phyloP scores from a whole-genome alignment of 108 stramenopile genomes.

The Cylindrotheca fusiformis region DNA sequence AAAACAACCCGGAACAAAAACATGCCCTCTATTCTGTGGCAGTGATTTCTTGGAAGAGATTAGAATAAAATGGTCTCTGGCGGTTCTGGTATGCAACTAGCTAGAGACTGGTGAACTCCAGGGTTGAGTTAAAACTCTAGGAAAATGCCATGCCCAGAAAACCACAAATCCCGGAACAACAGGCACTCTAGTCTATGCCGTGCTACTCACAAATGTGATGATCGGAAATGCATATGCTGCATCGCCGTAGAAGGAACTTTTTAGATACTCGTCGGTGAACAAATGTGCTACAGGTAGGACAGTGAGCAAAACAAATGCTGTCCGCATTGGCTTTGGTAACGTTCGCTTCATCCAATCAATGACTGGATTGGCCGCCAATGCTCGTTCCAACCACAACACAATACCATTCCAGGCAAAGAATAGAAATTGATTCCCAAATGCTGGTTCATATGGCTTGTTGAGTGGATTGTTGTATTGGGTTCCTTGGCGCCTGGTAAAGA shows the following conservation, averaged over 20 bases:
- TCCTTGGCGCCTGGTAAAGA: slow-evolving; percentile 16
- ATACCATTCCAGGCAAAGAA: slow-evolving; percentile 64
- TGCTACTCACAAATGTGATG: no score
- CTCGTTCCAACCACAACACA: slow-evolving; percentile 42
- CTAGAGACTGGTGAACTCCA: background rate
- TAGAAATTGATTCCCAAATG: slow-evolving; percentile 34
- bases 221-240: slow-evolving; percentile 24
- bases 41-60: background rate
- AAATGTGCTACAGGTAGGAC: slow-evolving; percentile 53
- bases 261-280: slow-evolving; percentile 53
- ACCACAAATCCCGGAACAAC: background rate
- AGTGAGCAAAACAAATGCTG: slow-evolving; percentile 37
- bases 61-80: background rate
- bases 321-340: slow-evolving; percentile 33
- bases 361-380: background rate
- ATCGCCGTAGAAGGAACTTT: slow-evolving; percentile 34
- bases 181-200: background rate
- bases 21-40: no score
- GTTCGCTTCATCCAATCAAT: background rate
- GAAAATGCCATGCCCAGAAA: background rate
- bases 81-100: background rate
- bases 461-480: background rate
- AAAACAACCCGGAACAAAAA: no score
- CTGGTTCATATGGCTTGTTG: slow-evolving; percentile 13
- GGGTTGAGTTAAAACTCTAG: background rate